Percentiles rank a stretch among this genome's conserved stretches.
These are phyloP conservation scores for Panicum hallii DNA, from an alignment of 202 grass and related monocot genomes.

Conservation along the genomic window DNA sequence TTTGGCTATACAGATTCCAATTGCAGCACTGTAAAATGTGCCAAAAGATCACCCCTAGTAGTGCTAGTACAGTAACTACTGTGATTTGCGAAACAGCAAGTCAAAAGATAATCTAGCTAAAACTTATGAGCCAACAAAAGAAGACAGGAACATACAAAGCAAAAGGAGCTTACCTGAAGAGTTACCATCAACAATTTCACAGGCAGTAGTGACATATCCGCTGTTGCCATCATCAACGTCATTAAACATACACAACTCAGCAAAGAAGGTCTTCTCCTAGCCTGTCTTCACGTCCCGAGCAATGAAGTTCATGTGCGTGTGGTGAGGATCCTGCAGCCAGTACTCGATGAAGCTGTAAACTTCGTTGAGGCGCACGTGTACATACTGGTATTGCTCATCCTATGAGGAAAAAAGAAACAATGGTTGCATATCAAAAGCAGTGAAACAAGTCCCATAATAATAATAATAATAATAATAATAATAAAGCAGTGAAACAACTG, in stretches of 20 bases:
- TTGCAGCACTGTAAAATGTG: too few relatives aligned
- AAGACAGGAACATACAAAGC: background rate
- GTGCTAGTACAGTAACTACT: too few relatives aligned
- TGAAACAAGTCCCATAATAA: too few relatives aligned
- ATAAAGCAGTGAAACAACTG: too few relatives aligned
- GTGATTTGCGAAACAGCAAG: too few relatives aligned
- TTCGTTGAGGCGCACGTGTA: background rate
- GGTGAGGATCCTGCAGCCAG: background rate
- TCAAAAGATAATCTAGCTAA: too few relatives aligned
- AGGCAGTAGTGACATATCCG: background rate
- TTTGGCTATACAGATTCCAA: too few relatives aligned
- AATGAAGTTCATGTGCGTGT: background rate
- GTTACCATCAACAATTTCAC: background rate
- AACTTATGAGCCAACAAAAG: background rate
- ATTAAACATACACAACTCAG: background rate
- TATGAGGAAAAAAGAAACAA: background rate
- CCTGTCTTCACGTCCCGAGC: background rate
- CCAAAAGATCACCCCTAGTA: too few relatives aligned
- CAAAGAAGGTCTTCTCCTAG: background rate
- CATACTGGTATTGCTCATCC: background rate
- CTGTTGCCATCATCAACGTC: background rate
- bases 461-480: too few relatives aligned
- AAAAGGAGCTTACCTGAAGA: background rate
- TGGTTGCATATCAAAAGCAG: background rate
- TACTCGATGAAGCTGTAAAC: background rate